These are phyloP conservation scores for Aspergillus diversus DNA, from an alignment of 495 filamentous ascomycete species.

Conservation along the genomic window DNA sequence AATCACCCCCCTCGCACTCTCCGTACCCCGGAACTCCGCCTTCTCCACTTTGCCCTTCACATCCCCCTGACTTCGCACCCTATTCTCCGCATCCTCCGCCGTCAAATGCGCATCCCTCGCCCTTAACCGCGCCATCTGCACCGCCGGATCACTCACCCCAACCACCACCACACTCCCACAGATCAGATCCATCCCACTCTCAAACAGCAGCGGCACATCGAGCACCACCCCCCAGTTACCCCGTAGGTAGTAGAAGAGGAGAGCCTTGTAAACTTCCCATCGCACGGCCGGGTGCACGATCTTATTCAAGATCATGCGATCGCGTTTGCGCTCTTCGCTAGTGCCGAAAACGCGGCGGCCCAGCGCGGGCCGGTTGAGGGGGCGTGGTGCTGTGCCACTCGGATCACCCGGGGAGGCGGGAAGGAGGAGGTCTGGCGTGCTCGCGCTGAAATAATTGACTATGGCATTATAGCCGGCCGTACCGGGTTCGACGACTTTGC, in stretches of 20 bases:
- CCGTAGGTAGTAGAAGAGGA: constrained; percentile 65
- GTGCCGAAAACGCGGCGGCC: constrained; percentile 85
- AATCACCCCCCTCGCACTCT: constrained; percentile 65
- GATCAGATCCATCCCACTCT: constrained; percentile 77
- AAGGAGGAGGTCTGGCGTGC: constrained; percentile 82
- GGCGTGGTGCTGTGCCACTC: constrained; percentile 58
- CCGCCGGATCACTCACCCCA: constrained; percentile 68
- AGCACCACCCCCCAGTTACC: constrained; percentile 89
- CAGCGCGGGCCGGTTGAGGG: constrained; percentile 83
- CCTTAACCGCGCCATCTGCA: constrained; percentile 79
- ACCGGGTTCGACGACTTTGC: constrained; percentile 88
- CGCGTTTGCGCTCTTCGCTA: constrained; percentile 61
- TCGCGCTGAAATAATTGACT: constrained; percentile 73
- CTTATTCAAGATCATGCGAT: constrained; percentile 76
- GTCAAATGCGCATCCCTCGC: constrained; percentile 72
- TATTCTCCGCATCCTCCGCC: constrained; percentile 76
- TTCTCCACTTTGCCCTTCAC: constrained; percentile 78
- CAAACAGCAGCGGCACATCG: constrained; percentile 90
- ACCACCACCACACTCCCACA: constrained; percentile 87
- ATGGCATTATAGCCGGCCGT: constrained; percentile 80
- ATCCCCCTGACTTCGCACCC: constrained; percentile 83
- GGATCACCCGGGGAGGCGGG: constrained; percentile 38
- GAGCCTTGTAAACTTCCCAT: constrained; percentile 69
- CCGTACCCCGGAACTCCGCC: constrained; percentile 63
- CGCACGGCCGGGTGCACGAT: constrained; percentile 91